These are phyloP conservation scores for Dissophora ornata DNA, from an alignment of 192 early-diverging fungal species.

Conservation along the genomic window DNA sequence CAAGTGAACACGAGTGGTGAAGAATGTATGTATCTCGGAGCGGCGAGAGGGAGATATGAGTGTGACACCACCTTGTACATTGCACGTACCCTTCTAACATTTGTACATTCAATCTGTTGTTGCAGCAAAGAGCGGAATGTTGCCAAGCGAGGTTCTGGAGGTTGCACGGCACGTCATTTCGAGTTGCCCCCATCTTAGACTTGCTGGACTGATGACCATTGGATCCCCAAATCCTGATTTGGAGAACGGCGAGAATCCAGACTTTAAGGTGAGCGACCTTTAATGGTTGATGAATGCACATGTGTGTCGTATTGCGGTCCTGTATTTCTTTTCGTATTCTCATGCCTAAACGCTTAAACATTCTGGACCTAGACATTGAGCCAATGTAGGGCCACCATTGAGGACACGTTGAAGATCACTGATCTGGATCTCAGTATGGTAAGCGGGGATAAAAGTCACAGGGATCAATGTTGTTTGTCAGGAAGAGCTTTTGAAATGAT, in stretches of 20 bases:
- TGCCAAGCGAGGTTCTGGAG: conserved; percentile 57
- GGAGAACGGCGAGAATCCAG: conserved; percentile 70
- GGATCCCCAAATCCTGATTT: conserved; percentile 74
- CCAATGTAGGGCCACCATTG: conserved; percentile 53
- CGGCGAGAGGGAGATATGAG: neutral
- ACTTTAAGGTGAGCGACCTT: conserved; percentile 82
- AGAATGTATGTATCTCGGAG: conserved; percentile 70
- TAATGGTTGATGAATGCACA: too few species aligned
- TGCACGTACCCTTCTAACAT: too few species aligned
- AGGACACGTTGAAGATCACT: conserved; percentile 31
- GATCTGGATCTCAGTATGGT: conserved; percentile 49
- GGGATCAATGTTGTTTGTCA: neutral
- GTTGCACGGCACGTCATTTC: conserved; percentile 75
- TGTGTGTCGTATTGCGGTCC: too few species aligned
- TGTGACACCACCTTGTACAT: too few species aligned
- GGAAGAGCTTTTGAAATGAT: too few species aligned
- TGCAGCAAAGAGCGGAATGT: conserved; percentile 79
- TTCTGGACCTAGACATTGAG: conserved; percentile 50
- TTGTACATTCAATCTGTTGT: too few species aligned
- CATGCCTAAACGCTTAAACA: too few species aligned
- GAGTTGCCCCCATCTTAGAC: conserved; percentile 72
- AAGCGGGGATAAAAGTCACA: neutral
- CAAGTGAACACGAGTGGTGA: conserved; percentile 97
- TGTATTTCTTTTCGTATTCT: too few species aligned
- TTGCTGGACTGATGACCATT: conserved; percentile 96